Evolutionary conservation across 345 rosid genomes (phyloP).

Genomic region (Salix brachista): DNA sequence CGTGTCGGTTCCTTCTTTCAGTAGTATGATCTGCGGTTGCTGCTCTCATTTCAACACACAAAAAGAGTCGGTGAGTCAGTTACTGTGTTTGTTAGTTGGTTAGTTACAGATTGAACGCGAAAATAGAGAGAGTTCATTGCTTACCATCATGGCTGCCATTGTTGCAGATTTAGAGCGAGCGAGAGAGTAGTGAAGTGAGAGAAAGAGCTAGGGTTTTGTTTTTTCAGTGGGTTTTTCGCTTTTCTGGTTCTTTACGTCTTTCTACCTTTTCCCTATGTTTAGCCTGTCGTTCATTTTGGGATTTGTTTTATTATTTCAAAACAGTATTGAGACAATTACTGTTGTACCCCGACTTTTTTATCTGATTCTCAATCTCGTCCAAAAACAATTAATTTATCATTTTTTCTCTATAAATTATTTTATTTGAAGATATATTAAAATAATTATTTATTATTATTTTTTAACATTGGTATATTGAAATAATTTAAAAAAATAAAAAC

Average conservation of each 20-base stretch:
- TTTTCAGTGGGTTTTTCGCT: not conserved
- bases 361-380: too few species aligned
- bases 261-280: not conserved
- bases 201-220: conserved; percentile 8
- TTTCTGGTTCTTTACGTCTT: not conserved
- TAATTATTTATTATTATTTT: too few species aligned
- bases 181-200: not conserved
- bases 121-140: not conserved
- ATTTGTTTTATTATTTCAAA: too few species aligned
- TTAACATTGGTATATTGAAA: too few species aligned
- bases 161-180: conserved; percentile 1
- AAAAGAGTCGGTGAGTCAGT: not conserved
- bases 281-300: too few species aligned
- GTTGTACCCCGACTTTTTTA: too few species aligned
- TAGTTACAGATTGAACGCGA: not conserved
- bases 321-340: too few species aligned
- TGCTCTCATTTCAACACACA: conserved; percentile 26
- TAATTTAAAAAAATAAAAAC: too few species aligned
- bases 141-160: conserved; percentile 39
- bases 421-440: too few species aligned
- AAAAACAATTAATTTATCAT: too few species aligned
- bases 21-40: conserved; percentile 98
- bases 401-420: too few species aligned
- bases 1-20: conserved; percentile 97
- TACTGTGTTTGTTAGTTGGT: not conserved